Percentiles rank a stretch among this genome's conserved stretches.
Evolutionary conservation across 352 stramenopile species (phyloP).

Genomic region (Phytophthora pini): DNA sequence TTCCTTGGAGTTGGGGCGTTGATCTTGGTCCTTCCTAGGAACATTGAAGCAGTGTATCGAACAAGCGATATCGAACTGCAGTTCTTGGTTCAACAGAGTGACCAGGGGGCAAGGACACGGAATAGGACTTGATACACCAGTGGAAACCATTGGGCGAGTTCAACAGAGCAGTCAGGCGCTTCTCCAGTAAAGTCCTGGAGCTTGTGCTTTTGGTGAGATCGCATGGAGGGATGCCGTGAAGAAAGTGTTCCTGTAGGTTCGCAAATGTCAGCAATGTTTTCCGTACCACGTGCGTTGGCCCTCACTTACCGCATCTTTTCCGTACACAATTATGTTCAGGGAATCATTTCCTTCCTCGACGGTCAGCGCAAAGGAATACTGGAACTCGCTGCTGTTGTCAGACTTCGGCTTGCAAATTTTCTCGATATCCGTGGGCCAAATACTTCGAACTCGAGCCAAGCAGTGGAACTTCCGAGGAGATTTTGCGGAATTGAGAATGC

Average conservation of each 20-base stretch:
- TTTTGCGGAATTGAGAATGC: slow-evolving; percentile 35
- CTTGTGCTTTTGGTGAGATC: slow-evolving; percentile 61
- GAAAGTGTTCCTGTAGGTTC: slow-evolving; percentile 60
- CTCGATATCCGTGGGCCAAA: slow-evolving; percentile 59
- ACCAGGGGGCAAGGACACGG: slow-evolving; percentile 21
- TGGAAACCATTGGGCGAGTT: slow-evolving; percentile 33
- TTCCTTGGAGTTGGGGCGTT: too few species aligned
- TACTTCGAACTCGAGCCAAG: slow-evolving; percentile 42
- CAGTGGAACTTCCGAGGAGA: slow-evolving; percentile 77
- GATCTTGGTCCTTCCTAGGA: slow-evolving; percentile 14
- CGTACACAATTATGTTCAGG: slow-evolving; percentile 75
- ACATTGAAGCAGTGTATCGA: slow-evolving; percentile 64
- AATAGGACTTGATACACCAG: slow-evolving; percentile 82
- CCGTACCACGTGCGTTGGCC: background rate
- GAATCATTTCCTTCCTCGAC: slow-evolving; percentile 54
- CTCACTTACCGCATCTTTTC: slow-evolving; percentile 68
- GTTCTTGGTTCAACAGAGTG: slow-evolving; percentile 5
- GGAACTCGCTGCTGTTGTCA: slow-evolving; percentile 29
- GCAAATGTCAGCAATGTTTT: background rate
- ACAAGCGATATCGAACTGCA: slow-evolving; percentile 70
- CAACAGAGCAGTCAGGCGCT: slow-evolving; percentile 53
- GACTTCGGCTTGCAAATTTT: slow-evolving; percentile 60
- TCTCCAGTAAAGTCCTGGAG: slow-evolving; percentile 57
- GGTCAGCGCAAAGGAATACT: slow-evolving; percentile 77
- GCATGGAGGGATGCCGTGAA: slow-evolving; percentile 74